These are phyloP conservation scores for Citrus unshiu DNA, from an alignment of 345 rosid genomes.

Conservation along the genomic window DNA sequence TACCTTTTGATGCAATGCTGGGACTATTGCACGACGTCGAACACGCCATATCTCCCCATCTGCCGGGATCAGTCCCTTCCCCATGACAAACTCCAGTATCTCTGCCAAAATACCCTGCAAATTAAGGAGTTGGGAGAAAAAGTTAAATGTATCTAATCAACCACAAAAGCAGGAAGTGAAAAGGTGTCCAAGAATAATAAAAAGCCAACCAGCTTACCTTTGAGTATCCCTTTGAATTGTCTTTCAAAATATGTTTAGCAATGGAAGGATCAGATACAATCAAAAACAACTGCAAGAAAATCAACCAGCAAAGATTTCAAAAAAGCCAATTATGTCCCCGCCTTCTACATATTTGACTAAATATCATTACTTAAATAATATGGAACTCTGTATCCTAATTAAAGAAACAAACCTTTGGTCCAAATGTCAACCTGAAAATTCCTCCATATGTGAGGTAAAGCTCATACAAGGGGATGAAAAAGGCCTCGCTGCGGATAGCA, in stretches of 20 bases:
- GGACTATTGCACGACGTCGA: conserved; percentile 89
- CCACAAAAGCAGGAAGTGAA: not conserved
- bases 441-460: conserved; percentile 94
- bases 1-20: conserved; percentile 93
- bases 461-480: conserved; percentile 87
- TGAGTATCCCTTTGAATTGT: conserved; percentile 83
- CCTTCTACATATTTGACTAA: not conserved
- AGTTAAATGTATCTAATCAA: not conserved
- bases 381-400: not conserved
- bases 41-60: conserved; percentile 96
- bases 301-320: conserved; percentile 6
- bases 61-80: conserved; percentile 94
- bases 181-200: not conserved
- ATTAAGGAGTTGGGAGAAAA: conserved; percentile 20
- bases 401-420: conserved; percentile 79
- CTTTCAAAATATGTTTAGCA: conserved; percentile 80
- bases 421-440: conserved; percentile 84
- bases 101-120: conserved; percentile 88
- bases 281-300: conserved; percentile 67
- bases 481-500: conserved; percentile 78
- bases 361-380: not conserved
- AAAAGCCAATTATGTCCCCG: not conserved
- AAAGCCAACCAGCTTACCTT: conserved; percentile 46
- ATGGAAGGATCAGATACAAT: conserved; percentile 94
- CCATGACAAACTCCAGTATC: conserved; percentile 97